These are phyloP conservation scores for Fusarium veterinarium DNA, from an alignment of 2,329 filamentous ascomycete genomes.

Conservation along the genomic window DNA sequence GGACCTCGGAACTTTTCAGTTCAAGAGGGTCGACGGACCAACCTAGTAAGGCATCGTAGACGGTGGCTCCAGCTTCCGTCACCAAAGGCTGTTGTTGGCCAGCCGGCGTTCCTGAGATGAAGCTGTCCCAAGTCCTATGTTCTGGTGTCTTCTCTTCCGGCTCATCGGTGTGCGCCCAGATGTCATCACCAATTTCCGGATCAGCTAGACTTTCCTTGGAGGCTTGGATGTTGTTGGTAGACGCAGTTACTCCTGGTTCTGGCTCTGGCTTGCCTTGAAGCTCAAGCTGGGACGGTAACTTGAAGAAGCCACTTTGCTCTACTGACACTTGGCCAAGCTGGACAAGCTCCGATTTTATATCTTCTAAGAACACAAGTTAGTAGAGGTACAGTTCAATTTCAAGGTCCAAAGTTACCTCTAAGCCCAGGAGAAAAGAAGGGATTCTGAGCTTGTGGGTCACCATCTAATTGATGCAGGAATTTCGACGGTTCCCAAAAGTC, in stretches of 20 bases:
- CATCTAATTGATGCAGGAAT: slow-evolving; percentile 54
- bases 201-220: slow-evolving; percentile 10
- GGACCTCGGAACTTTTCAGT: slow-evolving; percentile 52
- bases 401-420: slow-evolving; percentile 41
- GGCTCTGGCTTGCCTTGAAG: not conserved
- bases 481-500: slow-evolving; percentile 69
- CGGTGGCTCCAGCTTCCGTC: slow-evolving; percentile 73
- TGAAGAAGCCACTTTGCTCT: slow-evolving; percentile 49
- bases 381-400: not conserved
- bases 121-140: slow-evolving; percentile 77
- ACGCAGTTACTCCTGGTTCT: slow-evolving; percentile 15
- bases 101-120: slow-evolving; percentile 57
- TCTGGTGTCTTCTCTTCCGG: slow-evolving; percentile 48
- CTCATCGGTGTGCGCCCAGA: slow-evolving; percentile 61
- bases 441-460: slow-evolving; percentile 27
- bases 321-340: slow-evolving; percentile 35
- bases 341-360: slow-evolving; percentile 25
- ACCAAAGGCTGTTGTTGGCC: slow-evolving; percentile 65
- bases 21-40: slow-evolving; percentile 54
- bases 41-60: slow-evolving; percentile 73
- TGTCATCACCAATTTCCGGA: slow-evolving; percentile 34
- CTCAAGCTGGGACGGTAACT: slow-evolving; percentile 33
- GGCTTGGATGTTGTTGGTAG: slow-evolving; percentile 5
- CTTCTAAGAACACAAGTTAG: slow-evolving; percentile 19
- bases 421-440: slow-evolving; percentile 59